Conservation (phyloP, 148 eudicot species). For the Vaccinium darrowii region DNA sequence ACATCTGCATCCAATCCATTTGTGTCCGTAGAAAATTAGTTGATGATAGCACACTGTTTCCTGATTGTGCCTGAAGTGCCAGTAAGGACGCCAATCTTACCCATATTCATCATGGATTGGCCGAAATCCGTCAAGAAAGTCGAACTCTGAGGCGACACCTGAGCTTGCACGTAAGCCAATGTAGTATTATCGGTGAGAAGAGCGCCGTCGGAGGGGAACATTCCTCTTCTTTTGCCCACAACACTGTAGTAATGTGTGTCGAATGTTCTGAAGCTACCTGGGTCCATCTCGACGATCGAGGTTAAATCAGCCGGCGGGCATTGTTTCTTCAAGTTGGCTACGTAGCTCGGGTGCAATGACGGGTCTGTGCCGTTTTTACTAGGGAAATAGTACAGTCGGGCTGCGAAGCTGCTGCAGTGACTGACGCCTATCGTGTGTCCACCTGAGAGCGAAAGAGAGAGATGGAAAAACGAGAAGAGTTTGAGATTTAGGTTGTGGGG, state of each 20-base stretch:
- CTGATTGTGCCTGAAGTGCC: constrained; percentile 43
- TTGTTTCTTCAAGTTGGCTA: constrained; percentile 25
- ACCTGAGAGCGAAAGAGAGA: constrained; percentile 21
- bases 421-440: constrained; percentile 63
- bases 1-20: no score
- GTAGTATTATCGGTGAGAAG: constrained; percentile 45
- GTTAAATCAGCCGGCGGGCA: constrained; percentile 32
- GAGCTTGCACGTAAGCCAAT: constrained; percentile 28
- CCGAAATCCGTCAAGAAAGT: constrained; percentile 43
- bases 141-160: constrained; percentile 20
- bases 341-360: constrained; percentile 34
- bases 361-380: constrained; percentile 64
- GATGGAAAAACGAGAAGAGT: neutral
- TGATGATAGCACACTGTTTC: constrained; percentile 27
- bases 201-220: constrained; percentile 56
- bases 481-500: neutral
- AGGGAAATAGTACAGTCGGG: constrained; percentile 60
- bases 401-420: constrained; percentile 40
- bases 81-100: constrained; percentile 32
- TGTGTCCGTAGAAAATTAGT: constrained; percentile 5
- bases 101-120: constrained; percentile 46
- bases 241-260: constrained; percentile 47
- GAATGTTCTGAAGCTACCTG: constrained; percentile 39
- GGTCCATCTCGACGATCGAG: constrained; percentile 45
- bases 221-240: constrained; percentile 45